A percentile compares a stretch with the other conserved stretches of the same genome.
Evolutionary conservation across 345 rosid species (phyloP).

Genomic region (Gynandropsis gynandra): DNA sequence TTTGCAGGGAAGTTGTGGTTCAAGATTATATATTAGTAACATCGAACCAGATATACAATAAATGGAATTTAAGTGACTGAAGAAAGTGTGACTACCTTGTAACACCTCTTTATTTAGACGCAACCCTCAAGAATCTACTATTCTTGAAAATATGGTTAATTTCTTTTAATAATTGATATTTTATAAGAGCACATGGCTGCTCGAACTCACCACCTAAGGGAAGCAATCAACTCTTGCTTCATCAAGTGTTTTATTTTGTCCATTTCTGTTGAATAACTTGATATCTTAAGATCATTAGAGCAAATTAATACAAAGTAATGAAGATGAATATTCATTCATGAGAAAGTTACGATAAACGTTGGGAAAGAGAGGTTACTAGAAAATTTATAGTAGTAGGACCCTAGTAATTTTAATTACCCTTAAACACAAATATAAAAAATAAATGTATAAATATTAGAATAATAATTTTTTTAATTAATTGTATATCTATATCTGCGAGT

Average conservation of each 20-base stretch:
- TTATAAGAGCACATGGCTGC: not conserved
- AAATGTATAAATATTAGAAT: too few species aligned
- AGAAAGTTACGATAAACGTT: not conserved
- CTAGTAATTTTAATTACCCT: slow-evolving; percentile 97
- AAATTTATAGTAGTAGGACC: slow-evolving; percentile 85
- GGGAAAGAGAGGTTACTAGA: slow-evolving; percentile 41
- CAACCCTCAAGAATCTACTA: slow-evolving; percentile 96
- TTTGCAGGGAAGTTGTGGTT: slow-evolving; percentile 30
- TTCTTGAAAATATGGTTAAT: slow-evolving; percentile 37
- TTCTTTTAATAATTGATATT: not conserved
- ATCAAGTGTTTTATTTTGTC: slow-evolving; percentile 87
- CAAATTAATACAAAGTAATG: slow-evolving; percentile 5
- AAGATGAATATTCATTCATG: not conserved
- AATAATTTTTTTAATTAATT: too few species aligned
- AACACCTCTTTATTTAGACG: slow-evolving; percentile 91
- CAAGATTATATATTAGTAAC: not conserved
- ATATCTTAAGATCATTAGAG: slow-evolving; percentile 33
- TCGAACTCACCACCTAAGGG: slow-evolving; percentile 83
- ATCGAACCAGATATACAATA: not conserved
- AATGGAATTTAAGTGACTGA: too few species aligned
- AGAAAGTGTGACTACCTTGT: slow-evolving; percentile 45
- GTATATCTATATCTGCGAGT: too few species aligned
- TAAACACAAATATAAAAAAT: too few species aligned
- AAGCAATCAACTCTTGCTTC: slow-evolving; percentile 93
- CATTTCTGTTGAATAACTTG: slow-evolving; percentile 58